These are phyloP conservation scores for Epichloe hybrida DNA, from an alignment of 2,329 filamentous ascomycete species.

Conservation along the genomic window DNA sequence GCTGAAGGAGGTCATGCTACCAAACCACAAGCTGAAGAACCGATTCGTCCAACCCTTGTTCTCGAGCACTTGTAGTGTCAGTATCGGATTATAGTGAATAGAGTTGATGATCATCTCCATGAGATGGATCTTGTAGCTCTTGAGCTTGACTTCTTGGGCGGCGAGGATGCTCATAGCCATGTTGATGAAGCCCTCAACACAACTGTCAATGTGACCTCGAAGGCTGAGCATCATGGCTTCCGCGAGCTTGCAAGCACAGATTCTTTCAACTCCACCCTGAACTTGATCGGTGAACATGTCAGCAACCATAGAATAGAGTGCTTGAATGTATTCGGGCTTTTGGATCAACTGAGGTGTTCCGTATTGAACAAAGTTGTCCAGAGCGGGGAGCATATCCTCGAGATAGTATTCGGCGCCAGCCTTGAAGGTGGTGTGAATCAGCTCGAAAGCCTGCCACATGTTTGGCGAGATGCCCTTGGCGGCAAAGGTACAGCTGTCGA, in stretches of 20 bases:
- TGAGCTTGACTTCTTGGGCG: conserved; percentile 67
- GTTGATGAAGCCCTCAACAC: conserved; percentile 75
- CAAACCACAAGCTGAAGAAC: conserved; percentile 98
- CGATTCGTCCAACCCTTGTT: conserved; percentile 91
- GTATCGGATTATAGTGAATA: conserved; percentile 88
- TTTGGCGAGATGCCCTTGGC: conserved; percentile 89
- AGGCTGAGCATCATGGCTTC: conserved; percentile 96
- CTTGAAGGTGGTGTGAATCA: conserved; percentile 95
- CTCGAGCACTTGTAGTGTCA: conserved; percentile 81
- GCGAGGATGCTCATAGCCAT: conserved; percentile 77
- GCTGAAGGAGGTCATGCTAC: conserved; percentile 83
- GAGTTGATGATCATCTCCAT: conserved; percentile 99
- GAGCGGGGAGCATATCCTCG: conserved; percentile 94
- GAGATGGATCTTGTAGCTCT: conserved; percentile 86
- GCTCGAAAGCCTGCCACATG: conserved; percentile 97
- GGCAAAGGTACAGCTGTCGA: conserved; percentile 97
- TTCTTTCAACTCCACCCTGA: conserved; percentile 84
- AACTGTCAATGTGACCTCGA: conserved; percentile 74
- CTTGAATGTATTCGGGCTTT: conserved; percentile 75
- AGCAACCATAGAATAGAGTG: conserved; percentile 84
- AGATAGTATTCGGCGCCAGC: conserved; percentile 92
- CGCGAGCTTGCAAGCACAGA: conserved; percentile 93
- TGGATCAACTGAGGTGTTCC: conserved; percentile 68
- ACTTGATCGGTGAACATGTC: conserved; percentile 91
- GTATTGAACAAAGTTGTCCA: conserved; percentile 96